Conservation (phyloP, 441 rosid species). For the Eugenia klotzschiana region DNA sequence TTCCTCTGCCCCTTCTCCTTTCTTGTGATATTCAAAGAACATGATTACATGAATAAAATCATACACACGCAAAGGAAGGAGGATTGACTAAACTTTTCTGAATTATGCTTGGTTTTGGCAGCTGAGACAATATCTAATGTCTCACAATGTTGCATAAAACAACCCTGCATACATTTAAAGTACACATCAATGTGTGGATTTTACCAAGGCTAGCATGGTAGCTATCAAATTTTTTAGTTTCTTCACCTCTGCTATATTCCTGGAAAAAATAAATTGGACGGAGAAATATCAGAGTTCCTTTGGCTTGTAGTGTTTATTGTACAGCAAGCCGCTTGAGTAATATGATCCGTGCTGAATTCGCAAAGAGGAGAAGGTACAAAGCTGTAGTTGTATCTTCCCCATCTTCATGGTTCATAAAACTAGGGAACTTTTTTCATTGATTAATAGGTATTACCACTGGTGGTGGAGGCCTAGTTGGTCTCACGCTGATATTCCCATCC, state of each 20-base stretch:
- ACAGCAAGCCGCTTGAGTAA: background rate
- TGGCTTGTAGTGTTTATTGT: background rate
- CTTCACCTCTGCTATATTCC: background rate
- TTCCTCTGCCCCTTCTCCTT: background rate
- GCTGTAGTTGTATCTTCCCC: background rate
- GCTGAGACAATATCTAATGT: too few relatives aligned
- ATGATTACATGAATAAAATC: background rate
- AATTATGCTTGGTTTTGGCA: too few relatives aligned
- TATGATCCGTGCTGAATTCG: background rate
- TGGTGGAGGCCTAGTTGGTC: background rate
- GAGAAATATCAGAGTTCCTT: background rate
- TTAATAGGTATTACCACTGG: background rate
- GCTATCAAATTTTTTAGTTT: background rate
- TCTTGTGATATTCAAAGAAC: background rate
- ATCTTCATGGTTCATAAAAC: background rate
- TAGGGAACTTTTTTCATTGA: background rate
- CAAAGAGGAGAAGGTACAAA: background rate
- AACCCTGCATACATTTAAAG: background rate
- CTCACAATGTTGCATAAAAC: too few relatives aligned
- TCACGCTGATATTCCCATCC: background rate
- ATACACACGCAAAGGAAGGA: background rate
- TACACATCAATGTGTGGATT: background rate
- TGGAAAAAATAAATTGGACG: background rate
- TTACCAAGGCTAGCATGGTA: background rate
- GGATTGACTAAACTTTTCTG: too few relatives aligned